Evolutionary conservation across 371 early-diverging fungal species (phyloP).

Genomic region (Mucor racemosus): DNA sequence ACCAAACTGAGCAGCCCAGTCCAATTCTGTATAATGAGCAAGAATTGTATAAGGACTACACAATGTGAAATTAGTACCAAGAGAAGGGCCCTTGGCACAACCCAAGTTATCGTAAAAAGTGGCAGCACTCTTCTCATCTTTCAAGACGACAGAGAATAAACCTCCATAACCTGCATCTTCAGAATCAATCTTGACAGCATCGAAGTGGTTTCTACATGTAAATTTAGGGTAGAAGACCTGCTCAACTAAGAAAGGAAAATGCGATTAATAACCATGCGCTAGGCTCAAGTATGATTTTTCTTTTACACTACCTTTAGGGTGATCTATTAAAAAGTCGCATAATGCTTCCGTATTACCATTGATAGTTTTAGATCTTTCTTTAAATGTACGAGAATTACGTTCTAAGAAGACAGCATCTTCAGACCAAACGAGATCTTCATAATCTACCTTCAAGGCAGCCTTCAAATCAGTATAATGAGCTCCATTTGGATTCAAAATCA

Average conservation of each 20-base stretch:
- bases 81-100: conserved; percentile 91
- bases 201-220: conserved; percentile 70
- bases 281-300: neutral
- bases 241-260: conserved; percentile 53
- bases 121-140: conserved; percentile 61
- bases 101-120: conserved; percentile 83
- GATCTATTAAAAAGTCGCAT: conserved; percentile 69
- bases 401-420: conserved; percentile 95
- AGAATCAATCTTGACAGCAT: conserved; percentile 52
- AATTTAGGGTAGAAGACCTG: conserved; percentile 87
- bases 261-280: neutral
- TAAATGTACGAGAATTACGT: conserved; percentile 91
- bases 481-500: conserved; percentile 83
- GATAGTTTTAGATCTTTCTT: conserved; percentile 70
- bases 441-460: conserved; percentile 54
- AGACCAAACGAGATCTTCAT: conserved; percentile 87
- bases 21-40: conserved; percentile 92
- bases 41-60: conserved; percentile 93
- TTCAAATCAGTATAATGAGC: conserved; percentile 61
- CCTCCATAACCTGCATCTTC: conserved; percentile 85
- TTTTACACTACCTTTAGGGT: conserved; percentile 61
- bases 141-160: conserved; percentile 82
- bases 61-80: conserved; percentile 97
- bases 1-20: conserved; percentile 87
- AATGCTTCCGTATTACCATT: conserved; percentile 83